Evolutionary conservation across 2,329 filamentous ascomycete species (phyloP), one percentile per base, ranked within the genome.

Genomic region (Thelonectria blattea): DNA sequence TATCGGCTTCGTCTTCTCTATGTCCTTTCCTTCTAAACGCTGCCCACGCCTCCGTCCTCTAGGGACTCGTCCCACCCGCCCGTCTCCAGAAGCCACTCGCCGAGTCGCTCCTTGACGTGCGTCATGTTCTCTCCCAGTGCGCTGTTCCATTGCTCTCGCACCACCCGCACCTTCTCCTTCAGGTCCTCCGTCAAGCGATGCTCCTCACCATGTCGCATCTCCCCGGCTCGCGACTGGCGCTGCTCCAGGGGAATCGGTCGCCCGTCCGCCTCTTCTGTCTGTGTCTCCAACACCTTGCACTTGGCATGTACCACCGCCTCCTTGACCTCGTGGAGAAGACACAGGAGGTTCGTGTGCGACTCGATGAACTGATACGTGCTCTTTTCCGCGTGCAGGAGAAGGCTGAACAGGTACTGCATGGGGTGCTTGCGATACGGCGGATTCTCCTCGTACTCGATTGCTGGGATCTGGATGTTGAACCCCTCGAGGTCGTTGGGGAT

Each of bases 331-430:
- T 97, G 95, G 58, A 97, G 78, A 39, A 98, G 81, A 71, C 94
- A 98, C 22, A 97, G 82, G 34, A 97, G 81, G 72, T 97, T 97
- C 30, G 88, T 94, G 79, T 98, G 94, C 7, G 88, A 91, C 79
- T 98, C 95, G 71, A 98, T 97, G 77, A 97, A 98, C 75, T 98
- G 95, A 72, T 97, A 96, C 9, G 92, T 94, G 69, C 90, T 93
- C 79, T 95, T 96, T 74, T 96, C 92, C 0, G 93, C 90, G 71
- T 98, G 94, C 6, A 89, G 85, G 9, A 99, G 82, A 22, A 98
- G 80, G 48, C 88, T 90, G 75, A 93, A 95, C 0, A 99, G 83
- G 74, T 99, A 98, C 76, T 97, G 92, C 72, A 97, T 78, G 11
- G 95, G 95, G 71, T 92, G 91, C 1, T 86, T 80, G 65, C 85